Evolutionary conservation across 1,284 basidiomycete species (phyloP), one percentile per base, ranked within the genome.

Genomic region (Megacollybia platyphylla): DNA sequence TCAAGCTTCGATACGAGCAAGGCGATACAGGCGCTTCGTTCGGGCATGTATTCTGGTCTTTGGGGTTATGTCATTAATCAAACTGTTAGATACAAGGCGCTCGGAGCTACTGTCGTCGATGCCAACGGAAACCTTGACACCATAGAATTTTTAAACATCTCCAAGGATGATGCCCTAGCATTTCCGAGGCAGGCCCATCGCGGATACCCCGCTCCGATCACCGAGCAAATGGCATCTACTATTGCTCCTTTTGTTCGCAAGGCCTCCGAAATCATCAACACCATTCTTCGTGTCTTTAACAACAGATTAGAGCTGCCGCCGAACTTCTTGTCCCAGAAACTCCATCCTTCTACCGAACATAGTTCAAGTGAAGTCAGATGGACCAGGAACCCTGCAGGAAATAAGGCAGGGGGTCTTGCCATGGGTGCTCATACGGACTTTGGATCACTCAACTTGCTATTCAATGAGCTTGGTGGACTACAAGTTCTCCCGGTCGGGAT

Each of bases 401-500:
- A 49, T 5, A 13, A 15, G 8, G 51, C 57, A 4, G 59, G 57
- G 7, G 58, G 52, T 24, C 54, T 57, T 4, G 57, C 57, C 5
- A 37, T 69, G 15, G 65, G 66, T 2, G 59, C 61, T 5, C 70
- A 72, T 48, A 73, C 68, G 10, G 71, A 71, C 50, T 68, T 68
- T 42, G 66, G 66, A 37, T 64, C 63, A 44, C 53, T 65, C 47
- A 70, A 65, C 44, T 17, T 20, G 35, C 11, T 13, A 42, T 43
- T 17, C 15, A 79, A 79, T 52, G 67, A 63, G 15, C 65, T 80
- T 0, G 76, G 77, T 7, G 78, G 77, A 0, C 57, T 80, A 18
- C 77, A 80, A 49, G 76, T 79, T 2, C 61, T 76, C 37, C 64
- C 66, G 0, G 71, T 71, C 0, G 68, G 68, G 9, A 60, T 63